These are phyloP conservation scores for Barbatosphaeria neglecta DNA, from an alignment of 495 filamentous ascomycete genomes.

Conservation along the genomic window DNA sequence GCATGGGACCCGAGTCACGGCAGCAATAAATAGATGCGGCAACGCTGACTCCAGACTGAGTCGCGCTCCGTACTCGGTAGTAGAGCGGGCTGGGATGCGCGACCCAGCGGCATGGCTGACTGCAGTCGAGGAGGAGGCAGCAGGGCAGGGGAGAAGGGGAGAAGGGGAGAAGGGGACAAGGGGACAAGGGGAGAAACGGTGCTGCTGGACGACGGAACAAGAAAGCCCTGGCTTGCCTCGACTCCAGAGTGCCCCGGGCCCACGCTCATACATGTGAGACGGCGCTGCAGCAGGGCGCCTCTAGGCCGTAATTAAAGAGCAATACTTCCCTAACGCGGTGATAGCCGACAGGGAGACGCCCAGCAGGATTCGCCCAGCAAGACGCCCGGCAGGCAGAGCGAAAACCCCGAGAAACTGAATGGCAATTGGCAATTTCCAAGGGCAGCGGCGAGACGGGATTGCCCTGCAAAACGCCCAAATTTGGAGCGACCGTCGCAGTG, in stretches of 20 bases:
- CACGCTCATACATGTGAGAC: neutral
- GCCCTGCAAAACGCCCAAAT: neutral
- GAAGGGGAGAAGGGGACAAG: neutral
- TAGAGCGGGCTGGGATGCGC: too few relatives aligned
- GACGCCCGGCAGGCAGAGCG: neutral
- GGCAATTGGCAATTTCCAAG: neutral
- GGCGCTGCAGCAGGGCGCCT: neutral
- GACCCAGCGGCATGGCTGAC: too few relatives aligned
- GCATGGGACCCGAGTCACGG: too few relatives aligned
- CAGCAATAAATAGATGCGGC: too few relatives aligned
- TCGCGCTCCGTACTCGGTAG: too few relatives aligned
- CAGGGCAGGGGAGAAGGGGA: neutral
- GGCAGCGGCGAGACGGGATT: neutral
- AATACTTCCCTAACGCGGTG: neutral
- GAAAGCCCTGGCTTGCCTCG: neutral
- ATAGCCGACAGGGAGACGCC: neutral
- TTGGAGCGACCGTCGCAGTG: neutral
- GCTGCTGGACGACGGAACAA: too few relatives aligned
- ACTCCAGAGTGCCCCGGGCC: neutral
- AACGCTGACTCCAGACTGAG: too few relatives aligned
- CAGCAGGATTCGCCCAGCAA: too few relatives aligned
- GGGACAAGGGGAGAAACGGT: neutral
- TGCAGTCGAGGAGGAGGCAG: neutral
- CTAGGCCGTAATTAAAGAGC: neutral
- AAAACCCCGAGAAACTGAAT: too few relatives aligned